phyloP scores from a whole-genome alignment of 2,329 filamentous ascomycete species.

The Lizonia empirigonia region DNA sequence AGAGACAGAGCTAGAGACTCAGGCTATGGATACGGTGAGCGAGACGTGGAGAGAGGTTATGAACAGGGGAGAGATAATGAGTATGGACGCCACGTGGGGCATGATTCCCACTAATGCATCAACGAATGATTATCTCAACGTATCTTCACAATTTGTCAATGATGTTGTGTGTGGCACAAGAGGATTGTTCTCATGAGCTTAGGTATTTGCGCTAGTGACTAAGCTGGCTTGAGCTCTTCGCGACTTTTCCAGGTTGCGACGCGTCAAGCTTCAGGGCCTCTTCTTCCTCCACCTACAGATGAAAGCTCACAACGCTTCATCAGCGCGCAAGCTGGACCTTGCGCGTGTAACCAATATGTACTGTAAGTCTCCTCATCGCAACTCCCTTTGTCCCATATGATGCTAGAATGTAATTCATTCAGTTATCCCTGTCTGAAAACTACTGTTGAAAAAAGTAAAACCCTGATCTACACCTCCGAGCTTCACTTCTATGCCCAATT shows the following conservation, averaged over 20 bases:
- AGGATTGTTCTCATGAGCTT: background rate
- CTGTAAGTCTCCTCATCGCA: background rate
- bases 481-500: background rate
- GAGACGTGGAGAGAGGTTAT: background rate
- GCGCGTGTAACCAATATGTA: background rate
- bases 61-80: constrained; percentile 4
- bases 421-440: constrained; percentile 20
- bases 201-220: constrained; percentile 2
- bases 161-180: too few species aligned
- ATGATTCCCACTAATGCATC: background rate
- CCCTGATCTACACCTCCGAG: constrained; percentile 1
- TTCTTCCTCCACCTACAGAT: background rate
- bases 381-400: background rate
- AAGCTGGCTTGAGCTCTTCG: constrained; percentile 11
- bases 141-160: background rate
- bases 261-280: constrained; percentile 1
- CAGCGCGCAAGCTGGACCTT: background rate
- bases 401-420: constrained; percentile 13
- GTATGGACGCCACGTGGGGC: background rate
- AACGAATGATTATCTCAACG: background rate
- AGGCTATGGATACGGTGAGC: constrained; percentile 50
- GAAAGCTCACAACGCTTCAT: background rate
- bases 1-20: constrained; percentile 14
- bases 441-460: constrained; percentile 17
- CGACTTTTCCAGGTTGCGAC: background rate